phyloP scores from a whole-genome alignment of 768 basidiomycete species.

The Mycena olivaceomarginata region DNA sequence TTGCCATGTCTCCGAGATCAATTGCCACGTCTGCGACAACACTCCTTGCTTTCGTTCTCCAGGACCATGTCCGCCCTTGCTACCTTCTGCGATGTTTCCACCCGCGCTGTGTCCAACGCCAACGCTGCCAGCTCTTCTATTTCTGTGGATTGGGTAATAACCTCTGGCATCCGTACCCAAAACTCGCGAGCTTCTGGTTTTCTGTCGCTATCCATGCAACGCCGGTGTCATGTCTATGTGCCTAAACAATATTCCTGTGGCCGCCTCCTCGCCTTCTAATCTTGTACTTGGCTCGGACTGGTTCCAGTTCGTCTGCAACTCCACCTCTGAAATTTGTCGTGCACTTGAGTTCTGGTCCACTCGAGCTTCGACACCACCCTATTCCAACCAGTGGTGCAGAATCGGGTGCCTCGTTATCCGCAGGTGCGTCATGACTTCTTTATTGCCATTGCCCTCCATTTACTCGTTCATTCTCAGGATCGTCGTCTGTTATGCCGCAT shows the following conservation, averaged over 20 bases:
- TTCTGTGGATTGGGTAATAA: slow-evolving; percentile 26
- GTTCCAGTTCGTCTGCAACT: background rate
- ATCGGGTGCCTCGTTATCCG: too few species aligned
- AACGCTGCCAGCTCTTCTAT: slow-evolving; percentile 10
- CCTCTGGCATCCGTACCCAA: background rate
- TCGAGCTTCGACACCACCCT: background rate
- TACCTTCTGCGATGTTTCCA: slow-evolving; percentile 16
- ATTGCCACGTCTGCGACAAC: background rate
- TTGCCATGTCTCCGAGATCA: too few species aligned
- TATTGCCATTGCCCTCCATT: background rate
- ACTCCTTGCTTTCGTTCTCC: slow-evolving; percentile 19
- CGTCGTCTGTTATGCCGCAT: slow-evolving; percentile 10
- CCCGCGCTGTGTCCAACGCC: background rate
- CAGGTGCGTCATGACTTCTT: slow-evolving; percentile 10
- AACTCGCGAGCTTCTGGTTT: slow-evolving; percentile 3
- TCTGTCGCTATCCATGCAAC: slow-evolving; percentile 7
- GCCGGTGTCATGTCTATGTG: slow-evolving; percentile 8
- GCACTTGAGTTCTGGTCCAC: slow-evolving; percentile 5
- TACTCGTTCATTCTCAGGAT: slow-evolving; percentile 4
- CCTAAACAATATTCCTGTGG: background rate
- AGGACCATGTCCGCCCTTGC: slow-evolving; percentile 11
- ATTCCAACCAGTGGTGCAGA: background rate
- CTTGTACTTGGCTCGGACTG: slow-evolving; percentile 31
- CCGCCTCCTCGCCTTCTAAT: slow-evolving; percentile 14
- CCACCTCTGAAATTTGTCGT: slow-evolving; percentile 4